Conservation (phyloP, 1,284 basidiomycete genomes). For the Pyrrhoderma noxium region DNA sequence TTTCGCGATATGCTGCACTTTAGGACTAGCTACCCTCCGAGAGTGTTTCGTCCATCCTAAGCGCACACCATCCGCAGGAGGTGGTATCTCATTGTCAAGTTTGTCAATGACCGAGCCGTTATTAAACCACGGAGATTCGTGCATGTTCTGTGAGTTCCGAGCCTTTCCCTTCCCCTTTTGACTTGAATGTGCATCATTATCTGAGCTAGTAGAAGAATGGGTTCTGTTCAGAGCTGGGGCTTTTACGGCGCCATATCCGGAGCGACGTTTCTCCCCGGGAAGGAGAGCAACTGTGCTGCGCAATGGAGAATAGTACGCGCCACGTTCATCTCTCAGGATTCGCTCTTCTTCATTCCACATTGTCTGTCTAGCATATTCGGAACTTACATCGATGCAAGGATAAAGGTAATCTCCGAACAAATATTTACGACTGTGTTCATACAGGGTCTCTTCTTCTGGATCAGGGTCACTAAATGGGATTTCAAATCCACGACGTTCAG, state of each 20-base stretch:
- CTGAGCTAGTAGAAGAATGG: slow-evolving; percentile 11
- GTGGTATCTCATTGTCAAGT: slow-evolving; percentile 32
- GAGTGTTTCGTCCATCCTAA: slow-evolving; percentile 41
- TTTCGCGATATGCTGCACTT: slow-evolving; percentile 10
- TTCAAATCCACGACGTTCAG: slow-evolving; percentile 52
- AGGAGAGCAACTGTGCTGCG: slow-evolving; percentile 39
- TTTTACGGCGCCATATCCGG: slow-evolving; percentile 51
- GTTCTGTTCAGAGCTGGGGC: slow-evolving; percentile 22
- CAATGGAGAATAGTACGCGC: slow-evolving; percentile 60
- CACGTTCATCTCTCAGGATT: slow-evolving; percentile 58
- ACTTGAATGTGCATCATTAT: slow-evolving; percentile 15
- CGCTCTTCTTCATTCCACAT: slow-evolving; percentile 73
- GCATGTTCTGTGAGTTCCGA: slow-evolving; percentile 22
- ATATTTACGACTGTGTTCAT: slow-evolving; percentile 60
- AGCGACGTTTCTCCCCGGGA: slow-evolving; percentile 29
- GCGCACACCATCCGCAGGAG: slow-evolving; percentile 29
- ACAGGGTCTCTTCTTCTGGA: slow-evolving; percentile 63
- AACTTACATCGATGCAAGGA: slow-evolving; percentile 80
- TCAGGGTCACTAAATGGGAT: slow-evolving; percentile 60
- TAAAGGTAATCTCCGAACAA: slow-evolving; percentile 92
- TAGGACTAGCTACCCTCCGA: slow-evolving; percentile 19
- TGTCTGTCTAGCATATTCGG: slow-evolving; percentile 53
- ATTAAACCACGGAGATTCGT: neutral
- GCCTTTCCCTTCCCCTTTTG: slow-evolving; percentile 18
- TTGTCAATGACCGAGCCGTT: slow-evolving; percentile 32